A percentile compares a stretch with the other conserved stretches of the same genome.
Evolutionary conservation across 148 eudicot species (phyloP).

Genomic region (Chenopodium album): DNA sequence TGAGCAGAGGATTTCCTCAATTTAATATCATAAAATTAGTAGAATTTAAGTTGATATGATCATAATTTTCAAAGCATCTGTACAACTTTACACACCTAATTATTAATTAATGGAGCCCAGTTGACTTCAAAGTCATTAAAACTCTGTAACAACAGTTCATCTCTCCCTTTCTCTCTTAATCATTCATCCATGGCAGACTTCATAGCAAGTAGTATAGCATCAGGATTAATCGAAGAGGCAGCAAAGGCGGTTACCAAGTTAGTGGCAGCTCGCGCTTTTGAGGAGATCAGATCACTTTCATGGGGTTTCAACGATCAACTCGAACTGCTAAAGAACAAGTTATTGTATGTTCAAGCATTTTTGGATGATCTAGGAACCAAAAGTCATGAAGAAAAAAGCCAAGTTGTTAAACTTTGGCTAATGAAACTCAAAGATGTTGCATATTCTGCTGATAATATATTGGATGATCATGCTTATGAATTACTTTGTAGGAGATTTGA

Average conservation of each 20-base stretch:
- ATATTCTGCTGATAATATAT: conserved; percentile 8
- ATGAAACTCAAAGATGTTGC: background rate
- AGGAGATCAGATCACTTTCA: background rate
- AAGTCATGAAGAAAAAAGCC: background rate
- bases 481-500: background rate
- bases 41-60: no score
- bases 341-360: background rate
- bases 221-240: background rate
- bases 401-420: background rate
- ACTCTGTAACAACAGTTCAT: background rate
- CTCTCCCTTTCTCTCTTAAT: background rate
- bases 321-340: background rate
- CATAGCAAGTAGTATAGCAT: background rate
- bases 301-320: conserved; percentile 7
- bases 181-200: background rate
- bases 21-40: no score
- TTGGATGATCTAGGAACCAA: conserved; percentile 1
- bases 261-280: background rate
- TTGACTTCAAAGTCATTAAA: background rate
- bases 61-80: no score
- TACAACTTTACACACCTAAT: no score
- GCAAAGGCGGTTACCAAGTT: background rate
- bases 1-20: no score
- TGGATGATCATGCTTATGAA: conserved; percentile 19
- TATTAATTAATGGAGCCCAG: background rate